Base-by-base conservation (phyloP, 2,329 filamentous ascomycete species). In the Metarhizium brunneum region DNA sequence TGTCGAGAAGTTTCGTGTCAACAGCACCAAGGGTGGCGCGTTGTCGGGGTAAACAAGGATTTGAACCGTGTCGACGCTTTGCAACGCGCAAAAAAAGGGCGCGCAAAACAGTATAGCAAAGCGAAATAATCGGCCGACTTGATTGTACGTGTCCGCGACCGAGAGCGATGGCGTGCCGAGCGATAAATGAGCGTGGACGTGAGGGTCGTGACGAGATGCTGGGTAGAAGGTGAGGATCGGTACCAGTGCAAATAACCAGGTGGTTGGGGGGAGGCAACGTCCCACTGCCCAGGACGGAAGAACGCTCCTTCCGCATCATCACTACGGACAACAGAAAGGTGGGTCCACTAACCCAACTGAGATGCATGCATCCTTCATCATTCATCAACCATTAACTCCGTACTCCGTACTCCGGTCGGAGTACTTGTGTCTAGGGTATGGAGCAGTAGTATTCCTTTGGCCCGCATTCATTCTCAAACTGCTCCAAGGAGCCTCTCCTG, bases 101-200 rank as follows among this genome's bases (percentile, higher is more conserved):
- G 65, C 66, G 66, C 65, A 65, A 56, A 64, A 50, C 59, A 63
- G 66, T 64, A 53, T 62, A 65, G 63, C 63, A 61, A 63, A 57
- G 45, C 53, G 50, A 61, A 56, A 57, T 48, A 56, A 63, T 64
- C 61, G 65, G 59, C 56, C 60, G 54, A 58, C 48, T 54, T 53
- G 35, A 60, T 50, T 56, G 52, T 56, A 56, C 59, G 60, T 55
- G n/a, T 58, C 43, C 11, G 66, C 63, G 66, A 66, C 63, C 56
- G 60, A 56, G 54, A 55, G 59, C 57, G 57, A 62, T 61, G 58
- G 58, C 54, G 58, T 54, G 59, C 59, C 55, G 56, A 55, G 54
- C 52, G 59, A 54, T 54, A 55, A 54, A 55, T 56, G 58, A 53
- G 54, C 30, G 57, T 55, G 56, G 54, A 55, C 53, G 47, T 38